Evolutionary conservation across 176 grass and related monocot genomes (phyloP), one percentile per base, ranked within the genome.

Genomic region (Aegilops speltoides): DNA sequence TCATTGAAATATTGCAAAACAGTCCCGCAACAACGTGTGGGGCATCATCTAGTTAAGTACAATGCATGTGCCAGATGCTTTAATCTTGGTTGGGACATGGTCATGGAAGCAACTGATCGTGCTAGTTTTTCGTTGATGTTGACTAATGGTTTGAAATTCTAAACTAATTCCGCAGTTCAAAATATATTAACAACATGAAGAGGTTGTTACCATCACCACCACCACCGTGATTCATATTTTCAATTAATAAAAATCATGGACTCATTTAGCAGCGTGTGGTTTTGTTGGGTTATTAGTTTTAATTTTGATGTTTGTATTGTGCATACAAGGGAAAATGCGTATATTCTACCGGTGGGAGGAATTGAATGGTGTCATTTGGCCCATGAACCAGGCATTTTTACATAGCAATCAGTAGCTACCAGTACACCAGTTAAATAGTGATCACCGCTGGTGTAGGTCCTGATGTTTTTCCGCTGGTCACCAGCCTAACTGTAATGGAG

Each of bases 31-130:
- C 31, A 31, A 31, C 31, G 31, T 31, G 31, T 3, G 2, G 31
- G 31, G 31, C 31, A 31, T 31, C 31, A 31, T 31, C 31, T 31
- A 31, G 31, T 31, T 19, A 65, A 74, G 41, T 14, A 37, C 20
- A 66, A 32, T 46, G 46, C 20, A 29, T 69, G 20, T 38, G 37
- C 22, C 59, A 76, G 10, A 81, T 68, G 33, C 14, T 48, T 31
- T 67, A 40, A 24, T 76, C 80, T 89, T 45, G 40, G 26, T 60
- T 86, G 36, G 62, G 85, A 61, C 59, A 68, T 77, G 78, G 81
- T 48, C 20, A 68, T 69, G 20, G 37, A 34, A 71, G 77, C 25
- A 81, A 48, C 14, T 77, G 43, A 76, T 65, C 57, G 33, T 19
- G n/a, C 36, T 69, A 38, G 28, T 77, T 78, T 15, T 81, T 25